Evolutionary conservation across 345 rosid genomes (phyloP), one percentile per base, ranked within the genome.

Genomic region (Populus tremula): DNA sequence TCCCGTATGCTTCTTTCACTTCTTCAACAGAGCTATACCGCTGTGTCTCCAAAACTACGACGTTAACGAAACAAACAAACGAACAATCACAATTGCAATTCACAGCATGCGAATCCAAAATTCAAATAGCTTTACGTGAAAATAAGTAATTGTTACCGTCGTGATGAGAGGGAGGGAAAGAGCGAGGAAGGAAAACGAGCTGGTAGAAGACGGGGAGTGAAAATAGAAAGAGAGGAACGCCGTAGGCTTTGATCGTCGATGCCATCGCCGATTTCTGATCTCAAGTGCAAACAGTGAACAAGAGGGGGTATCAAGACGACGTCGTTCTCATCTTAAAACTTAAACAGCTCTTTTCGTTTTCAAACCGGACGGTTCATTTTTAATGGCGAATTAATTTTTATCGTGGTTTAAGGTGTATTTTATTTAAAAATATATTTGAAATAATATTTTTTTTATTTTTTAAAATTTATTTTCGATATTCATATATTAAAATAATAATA

Each of bases 101-200:
- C 1, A 65, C 2, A 70, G 14, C 5, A 14, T 1, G 36, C n/a
- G 35, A 8, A 56, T 14, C 17, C 20, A 54, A 14, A 62, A 8
- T 68, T 6, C 33, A 20, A 72, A n/a, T 43, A 62, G 45, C 8
- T 62, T 29, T 43, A 23, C 36, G 33, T 2, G 33, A 3, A 31
- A 31, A 31, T 31, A 31, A 31, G 11, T 21, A 71, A 78, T 62
- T 25, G 76, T 13, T 64, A 95, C 99, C 92, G 49, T 93, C 93
- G 87, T 95, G 93, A 84, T 93, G 93, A 71, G 96, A 88, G 71
- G 84, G 83, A 77, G 98, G 96, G 78, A 89, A 95, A 56, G 90
- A 83, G 70, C 87, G 89, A 69, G 98, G 99, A 72, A 93, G 88
- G 80, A 93, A 84, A 77, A 88, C 75, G 39, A 93, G 90, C 87